Conservation (phyloP, 116 monocot genomes). For the Trichopus zeylanicus region DNA sequence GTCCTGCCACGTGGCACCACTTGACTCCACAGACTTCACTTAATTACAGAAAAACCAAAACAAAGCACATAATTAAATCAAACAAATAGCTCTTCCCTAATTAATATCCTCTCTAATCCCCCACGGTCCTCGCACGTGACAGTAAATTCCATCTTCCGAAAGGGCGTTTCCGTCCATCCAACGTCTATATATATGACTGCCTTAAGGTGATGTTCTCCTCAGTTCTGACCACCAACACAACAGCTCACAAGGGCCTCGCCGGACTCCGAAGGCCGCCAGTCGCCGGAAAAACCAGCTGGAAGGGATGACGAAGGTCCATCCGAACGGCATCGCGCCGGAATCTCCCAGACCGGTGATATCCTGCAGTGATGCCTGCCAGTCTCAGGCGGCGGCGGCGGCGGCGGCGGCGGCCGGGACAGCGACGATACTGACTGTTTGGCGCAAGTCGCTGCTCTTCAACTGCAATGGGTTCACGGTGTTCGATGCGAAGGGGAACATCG, state of each 20-base stretch:
- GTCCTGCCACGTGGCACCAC: background rate
- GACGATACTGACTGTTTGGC: constrained; percentile 33
- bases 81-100: too few species aligned
- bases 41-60: background rate
- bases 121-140: background rate
- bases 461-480: constrained; percentile 40
- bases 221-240: background rate
- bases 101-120: too few species aligned
- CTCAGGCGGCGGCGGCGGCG: background rate
- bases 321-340: background rate
- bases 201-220: background rate
- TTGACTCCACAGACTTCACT: background rate
- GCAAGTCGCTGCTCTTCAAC: constrained; percentile 46
- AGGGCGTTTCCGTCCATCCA: background rate
- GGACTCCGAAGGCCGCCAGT: background rate
- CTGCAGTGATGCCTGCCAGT: too few species aligned
- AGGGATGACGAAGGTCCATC: constrained; percentile 7
- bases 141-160: background rate
- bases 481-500: constrained; percentile 16
- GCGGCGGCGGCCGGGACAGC: too few species aligned
- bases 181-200: background rate
- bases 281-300: background rate
- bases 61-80: too few species aligned
- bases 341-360: background rate
- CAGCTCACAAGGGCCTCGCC: background rate